phyloP scores from a whole-genome alignment of 228 moss, liverwort and hornwort genomes.

The Sphagnum fallax region DNA sequence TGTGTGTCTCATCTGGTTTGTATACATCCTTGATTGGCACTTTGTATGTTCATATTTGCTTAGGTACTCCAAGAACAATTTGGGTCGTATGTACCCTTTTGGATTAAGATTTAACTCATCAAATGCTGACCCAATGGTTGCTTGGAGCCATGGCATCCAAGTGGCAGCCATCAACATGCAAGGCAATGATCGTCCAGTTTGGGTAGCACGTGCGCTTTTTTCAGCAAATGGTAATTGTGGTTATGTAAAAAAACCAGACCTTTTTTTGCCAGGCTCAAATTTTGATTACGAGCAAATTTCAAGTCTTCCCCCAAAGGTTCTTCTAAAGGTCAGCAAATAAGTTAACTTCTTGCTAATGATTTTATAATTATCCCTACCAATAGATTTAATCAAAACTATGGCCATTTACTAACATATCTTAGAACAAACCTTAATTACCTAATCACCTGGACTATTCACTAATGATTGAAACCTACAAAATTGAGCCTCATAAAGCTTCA shows the following conservation, averaged over 20 bases:
- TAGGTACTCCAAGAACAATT: slow-evolving; percentile 76
- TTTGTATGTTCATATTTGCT: neutral
- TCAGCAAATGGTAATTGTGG: slow-evolving; percentile 66
- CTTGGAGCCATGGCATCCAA: slow-evolving; percentile 89
- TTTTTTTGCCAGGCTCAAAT: slow-evolving; percentile 30
- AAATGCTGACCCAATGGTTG: slow-evolving; percentile 74
- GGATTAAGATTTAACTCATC: slow-evolving; percentile 86
- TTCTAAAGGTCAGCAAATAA: slow-evolving; percentile 44
- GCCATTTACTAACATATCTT: neutral
- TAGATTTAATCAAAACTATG: neutral
- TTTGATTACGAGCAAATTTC: slow-evolving; percentile 23
- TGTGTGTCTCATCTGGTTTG: too few species aligned
- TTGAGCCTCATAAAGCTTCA: too few species aligned
- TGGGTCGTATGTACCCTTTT: slow-evolving; percentile 79
- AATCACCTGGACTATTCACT: too few species aligned
- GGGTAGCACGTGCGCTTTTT: slow-evolving; percentile 69
- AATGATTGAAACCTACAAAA: too few species aligned
- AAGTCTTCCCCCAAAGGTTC: slow-evolving; percentile 46
- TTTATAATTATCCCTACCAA: neutral
- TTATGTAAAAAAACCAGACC: slow-evolving; percentile 72
- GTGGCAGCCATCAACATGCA: slow-evolving; percentile 88
- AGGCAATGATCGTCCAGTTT: slow-evolving; percentile 73
- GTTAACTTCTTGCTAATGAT: neutral
- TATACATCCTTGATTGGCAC: too few species aligned
- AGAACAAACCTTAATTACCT: neutral